phyloP scores from a whole-genome alignment of 305 asterid genomes.

The Petunia hybrid region DNA sequence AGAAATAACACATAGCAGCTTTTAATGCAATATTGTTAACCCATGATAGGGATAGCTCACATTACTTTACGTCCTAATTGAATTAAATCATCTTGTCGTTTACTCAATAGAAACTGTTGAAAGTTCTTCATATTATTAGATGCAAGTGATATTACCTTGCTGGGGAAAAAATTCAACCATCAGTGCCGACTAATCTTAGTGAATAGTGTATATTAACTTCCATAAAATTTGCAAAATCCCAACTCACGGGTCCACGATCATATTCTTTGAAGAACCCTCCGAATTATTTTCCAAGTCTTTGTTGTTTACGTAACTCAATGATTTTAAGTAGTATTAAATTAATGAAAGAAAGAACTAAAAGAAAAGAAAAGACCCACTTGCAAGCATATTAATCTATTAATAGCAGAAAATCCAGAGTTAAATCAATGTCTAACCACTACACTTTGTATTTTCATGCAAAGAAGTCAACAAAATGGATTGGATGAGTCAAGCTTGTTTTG shows the following conservation, averaged over 20 bases:
- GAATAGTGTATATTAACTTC: background rate
- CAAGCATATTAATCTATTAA: background rate
- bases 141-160: background rate
- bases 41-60: conserved; percentile 1
- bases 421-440: conserved; percentile 34
- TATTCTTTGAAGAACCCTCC: background rate
- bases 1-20: background rate
- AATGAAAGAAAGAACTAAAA: background rate
- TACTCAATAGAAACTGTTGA: too few species aligned
- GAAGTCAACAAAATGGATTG: conserved; percentile 41
- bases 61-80: conserved; percentile 1
- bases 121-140: background rate
- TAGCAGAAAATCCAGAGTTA: background rate
- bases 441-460: conserved; percentile 37
- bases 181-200: background rate
- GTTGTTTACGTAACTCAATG: conserved; percentile 10
- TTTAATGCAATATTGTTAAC: background rate
- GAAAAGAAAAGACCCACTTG: conserved; percentile 17
- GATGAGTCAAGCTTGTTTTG: conserved; percentile 2
- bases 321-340: background rate
- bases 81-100: background rate
- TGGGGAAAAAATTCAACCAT: background rate
- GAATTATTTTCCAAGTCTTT: background rate
- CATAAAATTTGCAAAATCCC: conserved; percentile 6
- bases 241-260: conserved; percentile 5